Conservation (phyloP, 805 yeast species). For the Ogataea neopini region DNA sequence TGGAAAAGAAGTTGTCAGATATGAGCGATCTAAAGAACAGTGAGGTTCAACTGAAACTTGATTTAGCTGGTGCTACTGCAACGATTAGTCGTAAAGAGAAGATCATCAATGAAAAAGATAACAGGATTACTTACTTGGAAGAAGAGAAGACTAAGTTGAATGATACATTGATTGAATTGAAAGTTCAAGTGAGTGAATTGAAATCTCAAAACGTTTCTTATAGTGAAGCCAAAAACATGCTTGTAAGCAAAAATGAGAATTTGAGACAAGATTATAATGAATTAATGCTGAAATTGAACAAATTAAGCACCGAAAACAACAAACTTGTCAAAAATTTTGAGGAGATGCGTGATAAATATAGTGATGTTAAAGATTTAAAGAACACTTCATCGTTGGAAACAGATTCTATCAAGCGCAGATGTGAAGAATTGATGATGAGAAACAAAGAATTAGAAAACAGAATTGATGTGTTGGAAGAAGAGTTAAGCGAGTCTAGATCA, state of each 20-base stretch:
- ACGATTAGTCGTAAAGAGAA: constrained; percentile 48
- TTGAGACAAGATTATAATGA: constrained; percentile 35
- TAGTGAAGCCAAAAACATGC: constrained; percentile 40
- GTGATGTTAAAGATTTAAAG: constrained; percentile 36
- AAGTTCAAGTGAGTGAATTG: constrained; percentile 43
- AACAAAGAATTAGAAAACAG: constrained; percentile 62
- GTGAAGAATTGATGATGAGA: constrained; percentile 70
- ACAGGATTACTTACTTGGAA: constrained; percentile 38
- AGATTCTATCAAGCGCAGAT: constrained; percentile 59
- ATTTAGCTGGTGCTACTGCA: constrained; percentile 47
- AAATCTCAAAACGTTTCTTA: constrained; percentile 37
- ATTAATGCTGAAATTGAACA: constrained; percentile 40
- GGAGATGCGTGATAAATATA: constrained; percentile 40
- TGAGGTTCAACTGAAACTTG: constrained; percentile 49
- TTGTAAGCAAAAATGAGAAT: constrained; percentile 45
- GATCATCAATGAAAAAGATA: constrained; percentile 39
- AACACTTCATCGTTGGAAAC: constrained; percentile 38
- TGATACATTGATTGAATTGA: constrained; percentile 40
- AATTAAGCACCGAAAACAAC: constrained; percentile 45
- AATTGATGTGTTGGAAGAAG: constrained; percentile 74
- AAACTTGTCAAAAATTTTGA: constrained; percentile 41
- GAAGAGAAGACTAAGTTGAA: constrained; percentile 42
- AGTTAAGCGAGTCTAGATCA: constrained; percentile 70
- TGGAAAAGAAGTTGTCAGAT: constrained; percentile 35
- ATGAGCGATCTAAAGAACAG: constrained; percentile 39